Conservation (phyloP, 2,329 filamentous ascomycete genomes). For the Scedosporium apiospermum region DNA sequence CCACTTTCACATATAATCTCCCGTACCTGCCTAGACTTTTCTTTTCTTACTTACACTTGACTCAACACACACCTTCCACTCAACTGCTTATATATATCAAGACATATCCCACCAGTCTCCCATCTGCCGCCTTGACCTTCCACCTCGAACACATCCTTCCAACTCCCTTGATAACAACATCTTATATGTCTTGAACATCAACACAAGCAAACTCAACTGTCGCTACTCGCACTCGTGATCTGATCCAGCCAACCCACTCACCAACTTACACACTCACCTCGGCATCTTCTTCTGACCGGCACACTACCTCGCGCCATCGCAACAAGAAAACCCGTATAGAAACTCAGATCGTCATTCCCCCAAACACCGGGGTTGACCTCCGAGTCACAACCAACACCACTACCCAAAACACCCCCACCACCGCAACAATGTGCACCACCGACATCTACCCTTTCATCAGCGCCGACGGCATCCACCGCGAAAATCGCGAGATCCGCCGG, state of each 20-base stretch:
- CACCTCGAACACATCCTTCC: background rate
- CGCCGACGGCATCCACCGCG: conserved; percentile 31
- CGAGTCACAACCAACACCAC: background rate
- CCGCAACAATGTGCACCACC: conserved; percentile 40
- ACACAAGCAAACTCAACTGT: background rate
- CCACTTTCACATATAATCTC: background rate
- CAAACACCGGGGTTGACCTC: background rate
- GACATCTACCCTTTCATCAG: conserved; percentile 36
- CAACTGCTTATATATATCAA: background rate
- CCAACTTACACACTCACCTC: background rate
- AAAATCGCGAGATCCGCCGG: conserved; percentile 23
- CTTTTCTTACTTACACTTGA: background rate
- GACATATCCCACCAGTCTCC: background rate
- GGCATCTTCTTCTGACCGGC: background rate
- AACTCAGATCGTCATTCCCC: background rate
- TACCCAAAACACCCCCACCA: conserved; percentile 7
- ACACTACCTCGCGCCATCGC: background rate
- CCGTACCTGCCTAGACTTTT: background rate
- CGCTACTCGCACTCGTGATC: background rate
- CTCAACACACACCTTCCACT: background rate
- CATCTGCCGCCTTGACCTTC: background rate
- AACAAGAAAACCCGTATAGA: background rate
- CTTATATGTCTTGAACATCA: background rate
- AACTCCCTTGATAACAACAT: background rate
- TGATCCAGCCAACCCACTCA: background rate